phyloP scores from a whole-genome alignment of 495 filamentous ascomycete species.

The Penicillium simplicissimum region DNA sequence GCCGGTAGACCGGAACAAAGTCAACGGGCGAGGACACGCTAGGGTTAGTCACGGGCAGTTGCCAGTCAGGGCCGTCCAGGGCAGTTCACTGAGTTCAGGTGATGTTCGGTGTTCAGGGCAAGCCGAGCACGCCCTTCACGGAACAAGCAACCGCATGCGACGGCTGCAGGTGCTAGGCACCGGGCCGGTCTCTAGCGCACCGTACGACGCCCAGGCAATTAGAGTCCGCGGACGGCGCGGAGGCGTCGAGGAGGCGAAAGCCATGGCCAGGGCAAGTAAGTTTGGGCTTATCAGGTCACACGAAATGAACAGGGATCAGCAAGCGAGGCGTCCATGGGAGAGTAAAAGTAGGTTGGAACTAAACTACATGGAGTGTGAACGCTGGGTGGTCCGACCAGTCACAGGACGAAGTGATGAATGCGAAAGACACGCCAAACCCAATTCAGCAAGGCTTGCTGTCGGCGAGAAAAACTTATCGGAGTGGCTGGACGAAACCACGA shows the following conservation, averaged over 20 bases:
- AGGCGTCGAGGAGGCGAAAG: slow-evolving; percentile 2
- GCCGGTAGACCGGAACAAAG: slow-evolving; percentile 11
- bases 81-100: too few relatives aligned
- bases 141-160: not conserved
- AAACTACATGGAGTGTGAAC: not conserved
- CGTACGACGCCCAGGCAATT: slow-evolving; percentile 2
- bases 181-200: slow-evolving; percentile 17
- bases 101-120: too few relatives aligned
- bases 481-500: slow-evolving; percentile 2
- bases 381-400: not conserved
- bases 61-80: too few relatives aligned
- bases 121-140: too few relatives aligned
- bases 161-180: slow-evolving; percentile 12
- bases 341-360: not conserved
- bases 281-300: slow-evolving; percentile 1
- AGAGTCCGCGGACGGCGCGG: not conserved
- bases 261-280: not conserved
- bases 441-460: slow-evolving; percentile 4
- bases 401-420: not conserved
- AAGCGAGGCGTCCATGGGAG: not conserved
- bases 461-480: not conserved
- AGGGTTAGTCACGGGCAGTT: too few relatives aligned
- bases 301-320: slow-evolving; percentile 4
- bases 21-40: too few relatives aligned
- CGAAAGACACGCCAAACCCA: not conserved